Base-by-base conservation (phyloP, 148 eudicot genomes). In the Gaultheria prostrata region DNA sequence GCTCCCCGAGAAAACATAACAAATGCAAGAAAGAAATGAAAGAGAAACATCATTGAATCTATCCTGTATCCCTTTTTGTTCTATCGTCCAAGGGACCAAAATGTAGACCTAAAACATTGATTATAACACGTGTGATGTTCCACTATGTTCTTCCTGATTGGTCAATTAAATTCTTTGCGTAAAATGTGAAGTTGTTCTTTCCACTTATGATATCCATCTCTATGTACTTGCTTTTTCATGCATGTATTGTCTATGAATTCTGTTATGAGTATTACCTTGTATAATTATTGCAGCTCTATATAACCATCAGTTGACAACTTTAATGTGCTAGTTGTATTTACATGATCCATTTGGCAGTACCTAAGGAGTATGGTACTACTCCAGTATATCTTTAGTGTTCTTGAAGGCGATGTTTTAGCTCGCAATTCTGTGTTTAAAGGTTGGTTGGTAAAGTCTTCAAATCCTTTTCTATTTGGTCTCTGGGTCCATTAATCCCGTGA, bases 321-420 rank as follows among this genome's bases (percentile, higher is more conserved):
- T 78, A 39, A 30, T 28, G 45, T 80, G 51, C 82, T 76, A 51
- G 50, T 7, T 14, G 20, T 30, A 32, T n/a, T 59, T 28, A 51
- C 81, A 79, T 77, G 81, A 39, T 82, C 51, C 80, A 85, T 82
- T 51, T 86, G 91, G 85, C 92, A 94, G 97, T 80, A 86, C 82
- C 71, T 95, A 15, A 89, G 90, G 77, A 86, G 87, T 83, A 91
- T 93, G 99, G 75, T 93, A 72, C 83, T 92, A 82, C 85, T 97
- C 77, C 95, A 91, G 83, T 97, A 94, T 88, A 92, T 95, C 43
- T 59, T 95, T 81, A 82, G 56, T 84, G 91, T 90, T 77, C 89
- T 97, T 82, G 96, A 92, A 89, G 88, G 89, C 51, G 98, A 97
- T 84, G 90, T 93, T 85, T 28, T 81, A 80, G 95, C 98, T 80